phyloP scores from a whole-genome alignment of 2,329 filamentous ascomycete species.

The Fusarium compactum region DNA sequence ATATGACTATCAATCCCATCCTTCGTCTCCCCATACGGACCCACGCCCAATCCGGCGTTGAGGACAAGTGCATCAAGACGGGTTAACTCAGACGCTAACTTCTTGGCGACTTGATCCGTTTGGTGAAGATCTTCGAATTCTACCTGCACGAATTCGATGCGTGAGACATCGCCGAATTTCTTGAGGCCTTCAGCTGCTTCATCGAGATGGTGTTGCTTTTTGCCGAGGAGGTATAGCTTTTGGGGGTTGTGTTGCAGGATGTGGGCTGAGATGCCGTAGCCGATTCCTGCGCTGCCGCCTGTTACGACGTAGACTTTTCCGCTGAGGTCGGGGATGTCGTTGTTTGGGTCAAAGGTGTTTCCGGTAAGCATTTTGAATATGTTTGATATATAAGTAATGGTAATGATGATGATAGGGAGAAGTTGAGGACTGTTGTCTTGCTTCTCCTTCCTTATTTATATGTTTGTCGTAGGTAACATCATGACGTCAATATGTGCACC shows the following conservation, averaged over 20 bases:
- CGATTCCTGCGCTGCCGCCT: conserved; percentile 15
- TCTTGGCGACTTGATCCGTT: conserved; percentile 4
- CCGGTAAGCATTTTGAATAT: neutral
- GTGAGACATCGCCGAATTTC: conserved; percentile 2
- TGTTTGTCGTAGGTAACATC: neutral
- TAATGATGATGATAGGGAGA: neutral
- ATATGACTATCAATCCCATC: conserved; percentile 20
- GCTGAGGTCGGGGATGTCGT: conserved; percentile 10
- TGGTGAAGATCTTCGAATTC: conserved; percentile 14
- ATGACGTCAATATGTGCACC: conserved; percentile 9
- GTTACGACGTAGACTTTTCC: conserved; percentile 16
- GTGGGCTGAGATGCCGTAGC: conserved; percentile 15
- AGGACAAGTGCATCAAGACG: conserved; percentile 1
- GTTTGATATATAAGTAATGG: neutral
- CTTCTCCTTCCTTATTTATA: neutral
- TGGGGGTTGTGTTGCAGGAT: conserved; percentile 15
- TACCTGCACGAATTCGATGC: conserved; percentile 1
- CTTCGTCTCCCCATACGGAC: conserved; percentile 6
- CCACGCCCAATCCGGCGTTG: conserved; percentile 12
- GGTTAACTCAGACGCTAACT: neutral
- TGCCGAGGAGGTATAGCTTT: conserved; percentile 8
- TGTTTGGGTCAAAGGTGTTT: conserved; percentile 14
- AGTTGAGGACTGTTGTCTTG: accelerated
- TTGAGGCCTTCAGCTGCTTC: conserved; percentile 8
- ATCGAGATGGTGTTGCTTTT: conserved; percentile 15